Evolutionary conservation across 768 basidiomycete genomes (phyloP).

Genomic region (Pulveroboletus sp.): DNA sequence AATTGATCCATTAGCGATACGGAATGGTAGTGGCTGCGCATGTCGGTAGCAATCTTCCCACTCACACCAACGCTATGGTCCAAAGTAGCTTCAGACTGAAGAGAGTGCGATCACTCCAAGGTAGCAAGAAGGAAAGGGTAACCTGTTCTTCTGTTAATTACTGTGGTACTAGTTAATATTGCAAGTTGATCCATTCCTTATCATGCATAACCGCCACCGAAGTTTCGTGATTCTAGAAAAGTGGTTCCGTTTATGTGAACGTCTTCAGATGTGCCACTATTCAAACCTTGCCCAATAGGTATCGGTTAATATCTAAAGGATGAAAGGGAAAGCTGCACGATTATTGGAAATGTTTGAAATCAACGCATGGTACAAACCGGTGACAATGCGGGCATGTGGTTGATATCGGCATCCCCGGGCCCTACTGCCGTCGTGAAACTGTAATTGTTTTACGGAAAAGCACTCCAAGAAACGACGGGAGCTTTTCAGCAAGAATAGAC

Average conservation of each 20-base stretch:
- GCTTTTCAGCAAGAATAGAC: not conserved
- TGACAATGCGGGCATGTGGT: not conserved
- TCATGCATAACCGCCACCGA: slow-evolving; percentile 11
- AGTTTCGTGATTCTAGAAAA: not conserved
- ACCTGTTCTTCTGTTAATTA: not conserved
- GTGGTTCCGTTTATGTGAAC: not conserved
- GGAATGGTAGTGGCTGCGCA: not conserved
- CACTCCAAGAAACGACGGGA: not conserved
- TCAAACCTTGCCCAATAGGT: slow-evolving; percentile 1
- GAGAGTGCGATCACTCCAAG: too few species aligned
- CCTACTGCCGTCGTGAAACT: too few species aligned
- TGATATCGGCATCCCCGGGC: not conserved
- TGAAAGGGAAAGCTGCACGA: not conserved
- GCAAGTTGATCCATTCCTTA: slow-evolving; percentile 2
- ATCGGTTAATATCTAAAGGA: slow-evolving; percentile 4
- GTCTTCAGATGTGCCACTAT: not conserved
- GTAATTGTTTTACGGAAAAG: too few species aligned
- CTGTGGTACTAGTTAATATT: not conserved
- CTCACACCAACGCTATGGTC: not conserved
- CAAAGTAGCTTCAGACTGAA: not conserved
- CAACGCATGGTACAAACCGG: not conserved
- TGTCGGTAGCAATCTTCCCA: not conserved
- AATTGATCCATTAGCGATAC: not conserved
- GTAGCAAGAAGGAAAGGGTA: not conserved
- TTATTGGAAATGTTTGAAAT: not conserved